These are phyloP conservation scores for Paecilomyces niveus DNA, from an alignment of 2,329 filamentous ascomycete species.

Conservation along the genomic window DNA sequence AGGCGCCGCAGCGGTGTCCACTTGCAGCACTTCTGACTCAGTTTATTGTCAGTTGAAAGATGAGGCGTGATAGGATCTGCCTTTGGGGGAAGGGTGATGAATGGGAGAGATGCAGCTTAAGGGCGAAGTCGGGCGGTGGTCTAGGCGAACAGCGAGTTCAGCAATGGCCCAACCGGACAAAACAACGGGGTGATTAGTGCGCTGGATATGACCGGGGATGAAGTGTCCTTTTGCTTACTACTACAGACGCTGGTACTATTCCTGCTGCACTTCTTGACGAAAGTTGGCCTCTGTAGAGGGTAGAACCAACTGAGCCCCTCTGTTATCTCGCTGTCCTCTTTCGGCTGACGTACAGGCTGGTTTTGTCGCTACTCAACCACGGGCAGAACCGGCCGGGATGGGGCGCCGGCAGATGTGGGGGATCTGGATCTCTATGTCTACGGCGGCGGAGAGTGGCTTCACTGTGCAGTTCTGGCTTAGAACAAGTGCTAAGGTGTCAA, in stretches of 20 bases:
- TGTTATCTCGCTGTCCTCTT: background rate
- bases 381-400: background rate
- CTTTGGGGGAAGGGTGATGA: background rate
- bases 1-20: background rate
- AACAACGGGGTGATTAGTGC: background rate
- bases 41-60: background rate
- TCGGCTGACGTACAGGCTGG: background rate
- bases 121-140: background rate
- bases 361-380: background rate
- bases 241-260: background rate
- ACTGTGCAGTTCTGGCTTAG: background rate
- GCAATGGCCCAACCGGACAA: background rate
- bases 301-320: background rate
- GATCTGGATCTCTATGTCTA: background rate
- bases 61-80: background rate
- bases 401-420: background rate
- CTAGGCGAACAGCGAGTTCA: background rate
- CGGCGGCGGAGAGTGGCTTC: background rate
- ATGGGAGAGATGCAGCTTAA: background rate
- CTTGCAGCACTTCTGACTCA: background rate
- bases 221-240: background rate
- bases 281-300: background rate
- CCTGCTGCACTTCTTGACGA: background rate
- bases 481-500: background rate
- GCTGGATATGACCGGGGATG: background rate